These are phyloP conservation scores for Lactarius evosmus DNA, from an alignment of 768 basidiomycete genomes.

Conservation along the genomic window DNA sequence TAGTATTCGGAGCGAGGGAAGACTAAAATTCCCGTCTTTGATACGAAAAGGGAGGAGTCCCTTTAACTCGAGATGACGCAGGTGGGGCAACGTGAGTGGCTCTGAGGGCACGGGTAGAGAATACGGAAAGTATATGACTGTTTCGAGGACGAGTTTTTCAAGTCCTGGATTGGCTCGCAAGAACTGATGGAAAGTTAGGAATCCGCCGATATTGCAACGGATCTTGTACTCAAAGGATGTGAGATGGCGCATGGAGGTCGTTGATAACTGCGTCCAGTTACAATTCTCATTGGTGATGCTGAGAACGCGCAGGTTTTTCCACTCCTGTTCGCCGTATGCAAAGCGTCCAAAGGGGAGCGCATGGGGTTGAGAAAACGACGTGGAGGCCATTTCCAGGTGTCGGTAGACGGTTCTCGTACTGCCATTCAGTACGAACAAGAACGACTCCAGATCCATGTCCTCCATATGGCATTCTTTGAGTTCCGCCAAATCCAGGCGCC, in stretches of 20 bases:
- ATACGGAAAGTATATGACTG: not conserved
- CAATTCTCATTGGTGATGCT: no score
- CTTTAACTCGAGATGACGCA: no score
- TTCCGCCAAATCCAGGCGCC: no score
- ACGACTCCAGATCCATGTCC: slow-evolving; percentile 1
- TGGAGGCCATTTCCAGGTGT: slow-evolving; percentile 7
- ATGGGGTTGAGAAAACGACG: not conserved
- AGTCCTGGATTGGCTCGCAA: no score
- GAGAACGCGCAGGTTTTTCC: slow-evolving; percentile 9
- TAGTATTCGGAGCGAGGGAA: slow-evolving; percentile 21
- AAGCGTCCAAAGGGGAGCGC: not conserved
- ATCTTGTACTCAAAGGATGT: no score
- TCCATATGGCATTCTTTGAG: no score
- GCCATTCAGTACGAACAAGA: not conserved
- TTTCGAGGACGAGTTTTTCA: no score
- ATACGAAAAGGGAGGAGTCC: not conserved
- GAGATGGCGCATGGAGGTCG: slow-evolving; percentile 7
- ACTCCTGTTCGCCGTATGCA: no score
- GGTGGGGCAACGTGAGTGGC: slow-evolving; percentile 14
- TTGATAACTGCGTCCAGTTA: slow-evolving; percentile 4
- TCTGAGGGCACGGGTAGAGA: not conserved
- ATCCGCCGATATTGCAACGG: no score
- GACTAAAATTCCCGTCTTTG: not conserved
- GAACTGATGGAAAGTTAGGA: no score
- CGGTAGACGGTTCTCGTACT: not conserved